Evolutionary conservation across 1,284 basidiomycete species (phyloP).

Genomic region (Leccinum fuscescens): DNA sequence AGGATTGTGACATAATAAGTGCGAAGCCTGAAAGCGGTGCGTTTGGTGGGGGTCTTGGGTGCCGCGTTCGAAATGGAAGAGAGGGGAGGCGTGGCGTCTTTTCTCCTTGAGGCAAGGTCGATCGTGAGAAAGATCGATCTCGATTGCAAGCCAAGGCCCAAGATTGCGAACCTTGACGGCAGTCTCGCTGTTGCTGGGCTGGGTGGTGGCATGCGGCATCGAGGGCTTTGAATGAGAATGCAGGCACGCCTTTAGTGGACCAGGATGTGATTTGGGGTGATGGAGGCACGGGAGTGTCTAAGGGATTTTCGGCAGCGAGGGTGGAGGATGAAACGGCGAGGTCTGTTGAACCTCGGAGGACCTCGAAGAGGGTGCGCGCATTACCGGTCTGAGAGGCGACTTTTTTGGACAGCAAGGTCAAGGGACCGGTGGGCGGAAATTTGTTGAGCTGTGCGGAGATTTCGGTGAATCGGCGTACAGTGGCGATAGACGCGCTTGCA

Average conservation of each 20-base stretch:
- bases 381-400: constrained; percentile 76
- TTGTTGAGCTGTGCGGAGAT: constrained; percentile 24
- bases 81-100: constrained; percentile 55
- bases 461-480: too few species aligned
- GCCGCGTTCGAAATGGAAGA: constrained; percentile 34
- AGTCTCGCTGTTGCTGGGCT: constrained; percentile 55
- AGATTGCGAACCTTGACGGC: constrained; percentile 56
- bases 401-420: constrained; percentile 73
- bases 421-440: constrained; percentile 59
- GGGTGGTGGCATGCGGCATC: constrained; percentile 14
- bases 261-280: constrained; percentile 64
- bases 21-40: constrained; percentile 36
- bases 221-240: constrained; percentile 37
- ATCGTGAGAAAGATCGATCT: constrained; percentile 65
- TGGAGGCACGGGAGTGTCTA: constrained; percentile 43
- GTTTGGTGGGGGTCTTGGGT: constrained; percentile 54
- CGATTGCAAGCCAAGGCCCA: constrained; percentile 61
- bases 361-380: constrained; percentile 72
- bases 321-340: constrained; percentile 44
- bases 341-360: constrained; percentile 74
- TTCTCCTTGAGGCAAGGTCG: constrained; percentile 61
- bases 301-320: constrained; percentile 35
- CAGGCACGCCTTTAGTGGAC: constrained; percentile 64
- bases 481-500: too few species aligned
- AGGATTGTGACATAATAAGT: constrained; percentile 62